These are phyloP conservation scores for Alliaria petiolata DNA, from an alignment of 345 rosid species.

Conservation along the genomic window DNA sequence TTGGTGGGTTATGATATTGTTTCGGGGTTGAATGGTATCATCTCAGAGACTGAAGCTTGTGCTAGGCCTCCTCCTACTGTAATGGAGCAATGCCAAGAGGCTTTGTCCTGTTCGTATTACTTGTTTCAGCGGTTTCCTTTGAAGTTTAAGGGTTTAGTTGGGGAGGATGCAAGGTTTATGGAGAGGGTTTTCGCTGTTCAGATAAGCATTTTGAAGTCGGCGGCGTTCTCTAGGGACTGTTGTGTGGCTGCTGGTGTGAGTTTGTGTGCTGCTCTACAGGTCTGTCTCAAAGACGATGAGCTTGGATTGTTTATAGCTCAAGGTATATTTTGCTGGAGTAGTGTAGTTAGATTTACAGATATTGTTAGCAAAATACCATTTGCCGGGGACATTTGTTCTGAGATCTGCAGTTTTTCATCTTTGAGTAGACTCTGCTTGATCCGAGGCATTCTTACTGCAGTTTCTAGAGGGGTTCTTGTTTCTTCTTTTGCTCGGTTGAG, in stretches of 20 bases:
- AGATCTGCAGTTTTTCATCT: constrained; percentile 52
- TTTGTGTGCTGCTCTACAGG: constrained; percentile 78
- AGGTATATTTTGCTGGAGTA: constrained; percentile 48
- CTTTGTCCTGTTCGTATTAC: constrained; percentile 86
- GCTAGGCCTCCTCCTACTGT: constrained; percentile 86
- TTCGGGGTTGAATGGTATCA: constrained; percentile 59
- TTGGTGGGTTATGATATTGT: constrained; percentile 67
- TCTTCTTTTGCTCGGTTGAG: constrained; percentile 40
- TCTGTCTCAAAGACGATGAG: constrained; percentile 62
- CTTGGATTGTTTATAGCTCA: constrained; percentile 63
- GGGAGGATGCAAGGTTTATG: constrained; percentile 43
- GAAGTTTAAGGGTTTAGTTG: constrained; percentile 43
- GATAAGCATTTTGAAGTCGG: constrained; percentile 55
- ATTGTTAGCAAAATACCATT: constrained; percentile 54
- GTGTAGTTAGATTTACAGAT: constrained; percentile 32
- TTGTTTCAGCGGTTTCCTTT: constrained; percentile 78
- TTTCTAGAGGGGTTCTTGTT: constrained; percentile 70
- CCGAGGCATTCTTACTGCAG: constrained; percentile 94
- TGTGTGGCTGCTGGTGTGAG: constrained; percentile 92
- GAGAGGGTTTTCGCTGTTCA: constrained; percentile 56
- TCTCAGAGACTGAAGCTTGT: constrained; percentile 52
- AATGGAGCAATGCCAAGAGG: constrained; percentile 96
- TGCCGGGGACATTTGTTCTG: constrained; percentile 55
- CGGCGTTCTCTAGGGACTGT: constrained; percentile 81
- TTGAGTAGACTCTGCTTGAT: constrained; percentile 90